phyloP scores from a whole-genome alignment of 805 yeast genomes.

The Ogataea siamensis region DNA sequence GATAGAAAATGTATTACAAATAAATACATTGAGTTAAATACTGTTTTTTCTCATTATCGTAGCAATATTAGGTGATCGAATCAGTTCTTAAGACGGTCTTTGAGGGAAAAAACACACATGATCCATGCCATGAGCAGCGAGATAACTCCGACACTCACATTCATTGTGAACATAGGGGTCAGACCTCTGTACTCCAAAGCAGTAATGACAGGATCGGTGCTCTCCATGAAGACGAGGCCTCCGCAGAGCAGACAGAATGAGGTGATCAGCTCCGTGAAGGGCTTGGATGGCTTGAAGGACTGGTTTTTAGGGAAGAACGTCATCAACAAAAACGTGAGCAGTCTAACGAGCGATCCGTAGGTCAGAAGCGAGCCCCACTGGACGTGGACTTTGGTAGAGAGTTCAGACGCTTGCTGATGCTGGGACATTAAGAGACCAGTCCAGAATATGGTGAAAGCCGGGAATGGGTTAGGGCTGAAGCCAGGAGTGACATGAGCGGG shows the following conservation, averaged over 20 bases:
- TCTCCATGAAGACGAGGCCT: conserved; percentile 88
- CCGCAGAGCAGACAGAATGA: conserved; percentile 82
- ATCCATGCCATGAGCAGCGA: conserved; percentile 87
- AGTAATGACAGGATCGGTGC: conserved; percentile 80
- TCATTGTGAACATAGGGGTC: conserved; percentile 87
- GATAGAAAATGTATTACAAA: conserved; percentile 3
- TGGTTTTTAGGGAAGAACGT: conserved; percentile 40
- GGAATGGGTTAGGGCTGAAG: conserved; percentile 91
- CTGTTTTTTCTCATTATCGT: conserved; percentile 5
- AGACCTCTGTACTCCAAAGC: conserved; percentile 81
- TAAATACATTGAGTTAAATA: not conserved
- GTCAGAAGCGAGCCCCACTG: conserved; percentile 92
- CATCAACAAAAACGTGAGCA: conserved; percentile 58
- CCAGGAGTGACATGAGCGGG: conserved; percentile 56
- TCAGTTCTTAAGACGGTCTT: conserved; percentile 43
- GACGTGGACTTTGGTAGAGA: conserved; percentile 76
- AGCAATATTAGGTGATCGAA: conserved; percentile 8
- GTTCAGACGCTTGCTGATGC: conserved; percentile 79
- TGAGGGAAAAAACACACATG: conserved; percentile 64
- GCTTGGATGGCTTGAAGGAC: conserved; percentile 54
- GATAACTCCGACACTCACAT: conserved; percentile 76
- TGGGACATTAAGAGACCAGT: conserved; percentile 95
- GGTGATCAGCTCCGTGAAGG: conserved; percentile 81
- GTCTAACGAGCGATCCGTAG: conserved; percentile 77
- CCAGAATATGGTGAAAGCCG: conserved; percentile 91